Evolutionary conservation across 2,329 filamentous ascomycete species (phyloP).

Genomic region (Camptophora hylomeconis): DNA sequence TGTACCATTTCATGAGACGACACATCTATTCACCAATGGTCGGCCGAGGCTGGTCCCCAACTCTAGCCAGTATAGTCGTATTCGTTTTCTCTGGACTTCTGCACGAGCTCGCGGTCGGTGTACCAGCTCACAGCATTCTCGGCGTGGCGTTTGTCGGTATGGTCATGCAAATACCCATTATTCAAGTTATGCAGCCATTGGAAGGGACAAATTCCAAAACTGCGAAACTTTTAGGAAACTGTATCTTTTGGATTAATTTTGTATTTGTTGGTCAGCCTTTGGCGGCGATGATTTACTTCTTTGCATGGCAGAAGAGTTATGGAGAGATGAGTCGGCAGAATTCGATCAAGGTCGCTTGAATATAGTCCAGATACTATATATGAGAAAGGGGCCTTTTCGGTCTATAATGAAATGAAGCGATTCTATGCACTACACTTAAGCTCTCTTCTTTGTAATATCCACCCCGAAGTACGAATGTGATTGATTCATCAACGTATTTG

Average conservation of each 20-base stretch:
- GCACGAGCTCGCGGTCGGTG: constrained; percentile 83
- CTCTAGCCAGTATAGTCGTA: constrained; percentile 61
- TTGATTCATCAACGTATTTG: too few species aligned
- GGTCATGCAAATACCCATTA: constrained; percentile 83
- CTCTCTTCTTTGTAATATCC: too few species aligned
- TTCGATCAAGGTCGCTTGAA: too few species aligned
- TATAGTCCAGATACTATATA: too few species aligned
- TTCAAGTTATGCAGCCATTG: constrained; percentile 63
- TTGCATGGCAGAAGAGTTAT: constrained; percentile 97
- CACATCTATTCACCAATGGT: constrained; percentile 85
- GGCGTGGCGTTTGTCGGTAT: constrained; percentile 90
- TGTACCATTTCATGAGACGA: constrained; percentile 90
- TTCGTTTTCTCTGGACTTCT: constrained; percentile 81
- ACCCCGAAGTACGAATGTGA: too few species aligned
- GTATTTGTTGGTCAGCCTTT: constrained; percentile 91
- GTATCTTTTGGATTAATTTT: constrained; percentile 93
- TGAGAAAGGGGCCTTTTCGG: too few species aligned
- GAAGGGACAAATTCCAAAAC: constrained; percentile 65
- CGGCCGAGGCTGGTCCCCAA: constrained; percentile 64
- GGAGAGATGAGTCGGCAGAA: too few species aligned
- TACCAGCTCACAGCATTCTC: constrained; percentile 75
- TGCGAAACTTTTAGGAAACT: constrained; percentile 74
- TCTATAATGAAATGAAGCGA: too few species aligned
- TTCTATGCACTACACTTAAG: too few species aligned
- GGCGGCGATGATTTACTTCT: constrained; percentile 87